These are phyloP conservation scores for Pseudopediastrum boryanum DNA, from an alignment of 139 green algal genomes.

Conservation along the genomic window DNA sequence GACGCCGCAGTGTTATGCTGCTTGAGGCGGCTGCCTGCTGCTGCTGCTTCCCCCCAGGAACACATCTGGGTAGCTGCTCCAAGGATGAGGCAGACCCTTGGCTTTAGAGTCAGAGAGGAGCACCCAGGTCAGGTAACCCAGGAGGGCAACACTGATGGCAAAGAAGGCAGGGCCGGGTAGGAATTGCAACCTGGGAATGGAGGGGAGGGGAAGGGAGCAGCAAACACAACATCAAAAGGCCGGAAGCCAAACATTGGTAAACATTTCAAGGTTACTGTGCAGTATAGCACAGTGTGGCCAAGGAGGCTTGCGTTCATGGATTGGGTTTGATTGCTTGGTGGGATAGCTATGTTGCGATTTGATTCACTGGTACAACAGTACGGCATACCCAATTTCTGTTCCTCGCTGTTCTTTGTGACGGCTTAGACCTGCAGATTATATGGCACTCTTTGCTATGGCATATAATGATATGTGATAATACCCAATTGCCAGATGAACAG, in stretches of 20 bases:
- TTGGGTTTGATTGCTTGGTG: background rate
- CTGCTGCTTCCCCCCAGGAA: no score
- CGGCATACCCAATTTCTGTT: background rate
- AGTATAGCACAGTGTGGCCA: background rate
- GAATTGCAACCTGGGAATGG: constrained; percentile 38
- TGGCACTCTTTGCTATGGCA: background rate
- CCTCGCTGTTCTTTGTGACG: background rate
- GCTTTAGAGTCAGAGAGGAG: constrained; percentile 10
- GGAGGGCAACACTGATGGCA: constrained; percentile 38
- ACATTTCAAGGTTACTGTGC: background rate
- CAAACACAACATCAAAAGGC: background rate
- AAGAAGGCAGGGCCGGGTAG: constrained; percentile 41
- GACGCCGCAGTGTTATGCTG: no score
- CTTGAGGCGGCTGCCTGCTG: no score
- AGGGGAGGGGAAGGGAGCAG: background rate
- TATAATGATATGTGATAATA: background rate
- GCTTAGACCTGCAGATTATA: background rate
- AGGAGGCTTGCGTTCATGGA: background rate
- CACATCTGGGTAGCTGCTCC: constrained; percentile 18
- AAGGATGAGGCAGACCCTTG: constrained; percentile 18
- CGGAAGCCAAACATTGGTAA: background rate
- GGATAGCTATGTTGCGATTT: background rate
- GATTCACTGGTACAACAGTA: background rate
- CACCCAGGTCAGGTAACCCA: constrained; percentile 33
- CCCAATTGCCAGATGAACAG: background rate